Evolutionary conservation across 768 basidiomycete species (phyloP).

Genomic region (Lactifluus hygrophoroides): DNA sequence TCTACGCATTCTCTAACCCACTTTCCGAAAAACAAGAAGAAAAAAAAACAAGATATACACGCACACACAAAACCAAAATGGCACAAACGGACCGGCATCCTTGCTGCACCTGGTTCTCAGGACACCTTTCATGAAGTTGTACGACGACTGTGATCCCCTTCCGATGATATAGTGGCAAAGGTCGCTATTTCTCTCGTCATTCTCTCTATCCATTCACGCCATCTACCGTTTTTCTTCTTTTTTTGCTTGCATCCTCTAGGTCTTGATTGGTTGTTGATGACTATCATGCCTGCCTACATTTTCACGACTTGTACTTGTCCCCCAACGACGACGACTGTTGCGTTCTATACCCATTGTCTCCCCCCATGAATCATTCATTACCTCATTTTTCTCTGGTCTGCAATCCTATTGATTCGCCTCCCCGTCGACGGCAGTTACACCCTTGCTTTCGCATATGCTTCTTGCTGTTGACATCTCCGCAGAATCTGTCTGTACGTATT

Average conservation of each 20-base stretch:
- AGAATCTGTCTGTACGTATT: slow-evolving; percentile 49
- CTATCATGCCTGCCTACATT: slow-evolving; percentile 8
- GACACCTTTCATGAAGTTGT: not conserved
- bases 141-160: slow-evolving; percentile 3
- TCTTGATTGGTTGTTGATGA: slow-evolving; percentile 16
- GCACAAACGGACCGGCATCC: not conserved
- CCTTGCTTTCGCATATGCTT: slow-evolving; percentile 21
- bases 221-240: slow-evolving; percentile 5
- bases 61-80: not conserved
- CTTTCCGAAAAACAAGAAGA: not conserved
- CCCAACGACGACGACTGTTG: slow-evolving; percentile 1
- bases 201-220: not conserved
- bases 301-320: slow-evolving; percentile 8
- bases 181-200: not conserved
- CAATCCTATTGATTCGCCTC: slow-evolving; percentile 6
- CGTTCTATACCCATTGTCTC: slow-evolving; percentile 10
- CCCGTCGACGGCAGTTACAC: slow-evolving; percentile 19
- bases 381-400: slow-evolving; percentile 2
- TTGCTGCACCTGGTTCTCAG: not conserved
- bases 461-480: slow-evolving; percentile 25
- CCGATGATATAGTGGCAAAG: slow-evolving; percentile 3
- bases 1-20: not conserved
- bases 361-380: slow-evolving; percentile 16
- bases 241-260: slow-evolving; percentile 8
- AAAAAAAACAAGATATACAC: not conserved